Evolutionary conservation across 2,329 filamentous ascomycete species (phyloP).

Genomic region (Fusarium proliferatum): DNA sequence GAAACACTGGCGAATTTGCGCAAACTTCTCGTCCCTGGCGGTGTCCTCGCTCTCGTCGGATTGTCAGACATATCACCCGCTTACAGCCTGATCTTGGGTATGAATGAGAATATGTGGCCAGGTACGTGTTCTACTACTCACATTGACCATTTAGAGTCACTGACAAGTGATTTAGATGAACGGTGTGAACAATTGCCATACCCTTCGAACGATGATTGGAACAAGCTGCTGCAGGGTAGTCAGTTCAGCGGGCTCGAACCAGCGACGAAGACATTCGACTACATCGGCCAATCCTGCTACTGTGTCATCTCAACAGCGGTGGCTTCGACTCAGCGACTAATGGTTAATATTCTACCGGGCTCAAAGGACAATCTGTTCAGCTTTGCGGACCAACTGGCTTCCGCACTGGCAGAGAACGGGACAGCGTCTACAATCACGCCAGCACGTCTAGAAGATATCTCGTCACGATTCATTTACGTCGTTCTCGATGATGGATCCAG

Average conservation of each 20-base stretch:
- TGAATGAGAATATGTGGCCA: slow-evolving; percentile 24
- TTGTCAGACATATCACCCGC: slow-evolving; percentile 20
- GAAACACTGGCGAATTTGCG: neutral
- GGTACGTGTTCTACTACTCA: neutral
- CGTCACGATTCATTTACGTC: neutral
- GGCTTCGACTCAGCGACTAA: fast-evolving
- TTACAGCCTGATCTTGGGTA: slow-evolving; percentile 16
- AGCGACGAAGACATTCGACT: slow-evolving; percentile 20
- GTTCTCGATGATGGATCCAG: slow-evolving; percentile 6
- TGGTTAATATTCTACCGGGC: neutral
- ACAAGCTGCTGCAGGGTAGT: neutral
- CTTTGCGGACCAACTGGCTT: slow-evolving; percentile 13
- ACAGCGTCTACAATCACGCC: slow-evolving; percentile 7
- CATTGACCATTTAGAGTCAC: fast-evolving
- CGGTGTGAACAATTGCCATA: neutral
- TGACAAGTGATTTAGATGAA: neutral
- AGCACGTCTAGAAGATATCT: fast-evolving
- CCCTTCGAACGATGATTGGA: slow-evolving; percentile 8
- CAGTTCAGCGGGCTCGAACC: slow-evolving; percentile 22
- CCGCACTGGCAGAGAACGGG: neutral
- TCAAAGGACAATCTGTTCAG: neutral
- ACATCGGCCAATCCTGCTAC: slow-evolving; percentile 18
- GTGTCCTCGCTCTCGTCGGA: neutral
- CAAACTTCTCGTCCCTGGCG: slow-evolving; percentile 6
- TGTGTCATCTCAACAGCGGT: slow-evolving; percentile 8